These are phyloP conservation scores for Nidularia sp. DNA, from an alignment of 768 basidiomycete genomes.

Conservation along the genomic window DNA sequence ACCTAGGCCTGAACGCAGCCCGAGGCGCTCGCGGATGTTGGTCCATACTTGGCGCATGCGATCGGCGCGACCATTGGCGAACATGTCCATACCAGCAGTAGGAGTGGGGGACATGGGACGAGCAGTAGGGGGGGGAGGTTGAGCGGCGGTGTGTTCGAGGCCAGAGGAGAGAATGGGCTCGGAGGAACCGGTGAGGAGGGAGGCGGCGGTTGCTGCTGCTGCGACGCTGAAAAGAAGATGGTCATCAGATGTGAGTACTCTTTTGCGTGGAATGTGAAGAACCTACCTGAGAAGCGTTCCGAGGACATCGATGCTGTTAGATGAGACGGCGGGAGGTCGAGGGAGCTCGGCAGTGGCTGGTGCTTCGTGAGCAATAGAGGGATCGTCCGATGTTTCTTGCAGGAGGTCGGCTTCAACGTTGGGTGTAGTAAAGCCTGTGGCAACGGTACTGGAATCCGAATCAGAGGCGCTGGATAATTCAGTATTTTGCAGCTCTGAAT, in stretches of 20 bases:
- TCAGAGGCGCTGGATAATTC: neutral
- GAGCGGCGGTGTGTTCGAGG: constrained; percentile 32
- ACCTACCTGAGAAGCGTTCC: constrained; percentile 78
- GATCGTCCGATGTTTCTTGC: neutral
- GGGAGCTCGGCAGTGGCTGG: constrained; percentile 5
- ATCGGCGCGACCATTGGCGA: constrained; percentile 30
- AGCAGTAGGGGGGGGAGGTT: constrained; percentile 7
- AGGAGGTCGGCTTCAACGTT: neutral
- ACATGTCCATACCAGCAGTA: constrained; percentile 30
- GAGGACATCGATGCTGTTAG: constrained; percentile 76
- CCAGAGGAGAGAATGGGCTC: constrained; percentile 60
- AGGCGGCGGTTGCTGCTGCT: constrained; percentile 89
- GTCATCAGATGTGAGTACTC: neutral
- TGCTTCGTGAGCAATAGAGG: constrained; percentile 7
- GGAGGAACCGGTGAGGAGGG: constrained; percentile 70
- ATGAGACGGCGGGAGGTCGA: constrained; percentile 42
- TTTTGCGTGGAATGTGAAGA: neutral
- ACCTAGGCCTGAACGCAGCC: constrained; percentile 32
- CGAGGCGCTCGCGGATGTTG: constrained; percentile 64
- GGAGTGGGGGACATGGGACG: constrained; percentile 39
- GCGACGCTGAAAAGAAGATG: constrained; percentile 54
- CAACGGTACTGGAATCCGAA: neutral
- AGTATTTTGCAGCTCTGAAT: neutral
- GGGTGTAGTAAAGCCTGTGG: neutral
- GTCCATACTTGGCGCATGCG: constrained; percentile 67